These are phyloP conservation scores for Coniochaeta pulveracea DNA, from an alignment of 2,329 filamentous ascomycete species.

Conservation along the genomic window DNA sequence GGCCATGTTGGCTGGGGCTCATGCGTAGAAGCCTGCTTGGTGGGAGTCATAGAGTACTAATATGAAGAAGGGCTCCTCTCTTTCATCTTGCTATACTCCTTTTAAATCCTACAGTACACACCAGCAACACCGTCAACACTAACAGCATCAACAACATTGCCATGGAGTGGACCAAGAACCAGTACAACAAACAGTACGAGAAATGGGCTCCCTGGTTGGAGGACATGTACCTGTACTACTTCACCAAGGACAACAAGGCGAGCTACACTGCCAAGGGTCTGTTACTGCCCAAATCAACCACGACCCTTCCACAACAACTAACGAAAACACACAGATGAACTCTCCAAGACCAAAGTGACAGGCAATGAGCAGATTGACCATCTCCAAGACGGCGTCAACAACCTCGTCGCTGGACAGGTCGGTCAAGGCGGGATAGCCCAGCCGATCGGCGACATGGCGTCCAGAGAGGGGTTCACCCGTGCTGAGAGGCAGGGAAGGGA, in stretches of 20 bases:
- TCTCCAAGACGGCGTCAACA: constrained; percentile 56
- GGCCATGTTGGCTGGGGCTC: too few relatives aligned
- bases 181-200: constrained; percentile 64
- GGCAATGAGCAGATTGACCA: constrained; percentile 55
- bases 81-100: too few relatives aligned
- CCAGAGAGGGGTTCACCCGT: constrained; percentile 55
- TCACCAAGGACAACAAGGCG: constrained; percentile 68
- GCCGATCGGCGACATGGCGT: constrained; percentile 49
- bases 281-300: background rate
- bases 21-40: too few relatives aligned
- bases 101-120: too few relatives aligned
- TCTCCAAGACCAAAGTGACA: constrained; percentile 60
- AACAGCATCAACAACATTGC: too few relatives aligned
- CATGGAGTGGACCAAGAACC: constrained; percentile 44
- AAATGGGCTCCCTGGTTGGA: constrained; percentile 69
- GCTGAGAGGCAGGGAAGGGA: constrained; percentile 54
- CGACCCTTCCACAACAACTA: background rate
- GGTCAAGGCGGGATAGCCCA: constrained; percentile 57
- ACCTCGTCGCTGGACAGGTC: constrained; percentile 49
- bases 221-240: constrained; percentile 60
- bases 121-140: too few relatives aligned
- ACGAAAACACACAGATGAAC: constrained; percentile 38
- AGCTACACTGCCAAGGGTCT: constrained; percentile 60
- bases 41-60: too few relatives aligned
- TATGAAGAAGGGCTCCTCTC: too few relatives aligned